A percentile compares a stretch with the other conserved stretches of the same genome.
Evolutionary conservation across 1,284 basidiomycete genomes (phyloP).

Genomic region (Naganishia cerealis): DNA sequence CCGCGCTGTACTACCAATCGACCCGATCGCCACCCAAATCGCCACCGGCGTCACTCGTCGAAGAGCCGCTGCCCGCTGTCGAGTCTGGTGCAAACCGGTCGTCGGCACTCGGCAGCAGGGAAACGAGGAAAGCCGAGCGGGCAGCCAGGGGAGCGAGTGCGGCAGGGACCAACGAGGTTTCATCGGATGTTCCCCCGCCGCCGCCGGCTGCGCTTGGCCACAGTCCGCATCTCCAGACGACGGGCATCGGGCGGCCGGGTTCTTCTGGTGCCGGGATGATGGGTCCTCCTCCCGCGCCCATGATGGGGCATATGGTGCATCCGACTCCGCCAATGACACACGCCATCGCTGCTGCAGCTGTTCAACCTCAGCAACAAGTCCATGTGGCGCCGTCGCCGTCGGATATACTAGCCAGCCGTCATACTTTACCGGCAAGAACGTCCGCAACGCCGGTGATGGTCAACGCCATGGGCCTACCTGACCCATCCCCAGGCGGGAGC

Average conservation of each 20-base stretch:
- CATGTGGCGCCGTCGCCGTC: background rate
- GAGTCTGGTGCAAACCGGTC: background rate
- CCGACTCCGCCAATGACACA: background rate
- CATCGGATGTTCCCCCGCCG: constrained; percentile 40
- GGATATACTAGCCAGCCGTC: background rate
- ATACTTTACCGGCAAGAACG: background rate
- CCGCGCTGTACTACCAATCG: constrained; percentile 47
- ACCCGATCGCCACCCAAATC: constrained; percentile 34
- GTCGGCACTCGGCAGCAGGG: too few relatives aligned
- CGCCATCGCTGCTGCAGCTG: background rate
- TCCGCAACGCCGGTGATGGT: constrained; percentile 19
- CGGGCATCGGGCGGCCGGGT: background rate
- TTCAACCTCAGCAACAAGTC: background rate
- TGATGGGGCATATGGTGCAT: background rate
- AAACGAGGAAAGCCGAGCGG: background rate
- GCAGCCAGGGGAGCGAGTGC: background rate
- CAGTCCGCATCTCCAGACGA: background rate
- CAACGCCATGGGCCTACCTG: background rate
- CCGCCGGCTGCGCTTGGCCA: constrained; percentile 37
- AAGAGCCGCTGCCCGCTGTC: background rate
- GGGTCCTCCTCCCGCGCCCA: constrained; percentile 8
- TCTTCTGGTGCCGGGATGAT: constrained; percentile 8
- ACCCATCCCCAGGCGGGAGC: background rate
- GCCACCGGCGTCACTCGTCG: constrained; percentile 23
- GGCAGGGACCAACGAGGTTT: background rate